Evolutionary conservation across 176 grass and related monocot species (phyloP).

Genomic region (Luzula sylvatica): DNA sequence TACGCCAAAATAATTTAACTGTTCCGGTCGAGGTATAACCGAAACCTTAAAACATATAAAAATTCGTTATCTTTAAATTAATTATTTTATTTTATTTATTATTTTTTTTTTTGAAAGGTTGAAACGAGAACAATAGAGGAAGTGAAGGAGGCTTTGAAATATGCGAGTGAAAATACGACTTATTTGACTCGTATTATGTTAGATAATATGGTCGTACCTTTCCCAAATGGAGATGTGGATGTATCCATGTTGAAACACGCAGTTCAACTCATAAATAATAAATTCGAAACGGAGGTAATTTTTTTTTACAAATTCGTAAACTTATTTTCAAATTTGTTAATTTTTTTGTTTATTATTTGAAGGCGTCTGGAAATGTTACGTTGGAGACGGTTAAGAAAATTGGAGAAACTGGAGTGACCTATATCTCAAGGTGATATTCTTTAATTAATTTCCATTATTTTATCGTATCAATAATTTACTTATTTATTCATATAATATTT

Average conservation of each 20-base stretch:
- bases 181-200: conserved; percentile 87
- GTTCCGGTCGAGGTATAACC: conserved; percentile 80
- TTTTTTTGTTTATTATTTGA: conserved; percentile 3
- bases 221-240: conserved; percentile 62
- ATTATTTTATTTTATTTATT: neutral
- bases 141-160: conserved; percentile 66
- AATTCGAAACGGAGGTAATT: conserved; percentile 89
- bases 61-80: neutral
- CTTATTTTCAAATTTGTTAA: neutral
- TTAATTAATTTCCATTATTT: neutral
- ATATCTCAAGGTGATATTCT: conserved; percentile 62
- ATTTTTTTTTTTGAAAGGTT: conserved; percentile 36
- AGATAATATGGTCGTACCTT: conserved; percentile 92
- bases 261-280: conserved; percentile 73
- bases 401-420: conserved; percentile 78
- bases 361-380: conserved; percentile 97
- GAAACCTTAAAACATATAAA: neutral
- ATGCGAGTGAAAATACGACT: conserved; percentile 54
- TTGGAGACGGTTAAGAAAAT: conserved; percentile 89
- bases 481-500: conserved; percentile 3
- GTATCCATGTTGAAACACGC: conserved; percentile 92
- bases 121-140: conserved; percentile 92
- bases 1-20: conserved; percentile 46
- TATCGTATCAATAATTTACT: neutral
- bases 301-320: neutral